Conservation (phyloP, 176 grass and related monocot genomes). For the Pharus latifolius region DNA sequence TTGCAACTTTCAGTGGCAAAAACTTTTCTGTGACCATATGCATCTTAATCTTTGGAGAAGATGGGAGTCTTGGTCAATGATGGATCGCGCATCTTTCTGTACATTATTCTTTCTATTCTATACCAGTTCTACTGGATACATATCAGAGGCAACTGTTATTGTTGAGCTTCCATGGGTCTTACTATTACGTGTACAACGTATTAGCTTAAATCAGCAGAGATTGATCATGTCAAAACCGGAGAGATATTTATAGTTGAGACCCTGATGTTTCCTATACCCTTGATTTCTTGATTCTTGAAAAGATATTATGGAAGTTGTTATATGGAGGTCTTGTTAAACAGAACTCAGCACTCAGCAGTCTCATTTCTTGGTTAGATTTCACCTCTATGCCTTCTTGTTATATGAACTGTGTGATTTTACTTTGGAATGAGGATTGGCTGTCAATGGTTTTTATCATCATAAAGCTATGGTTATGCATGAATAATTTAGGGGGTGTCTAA, state of each 20-base stretch:
- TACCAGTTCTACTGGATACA: background rate
- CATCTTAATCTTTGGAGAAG: conserved; percentile 15
- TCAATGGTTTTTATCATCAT: no score
- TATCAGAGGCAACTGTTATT: background rate
- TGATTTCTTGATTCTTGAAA: background rate
- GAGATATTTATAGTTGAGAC: conserved; percentile 10
- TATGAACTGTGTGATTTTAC: background rate
- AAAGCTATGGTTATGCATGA: no score
- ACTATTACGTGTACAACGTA: conserved; percentile 9
- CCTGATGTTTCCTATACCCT: background rate
- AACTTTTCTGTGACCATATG: conserved; percentile 41
- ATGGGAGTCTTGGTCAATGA: background rate
- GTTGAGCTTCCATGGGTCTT: background rate
- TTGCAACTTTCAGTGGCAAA: conserved; percentile 44
- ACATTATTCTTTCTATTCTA: background rate
- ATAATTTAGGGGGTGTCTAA: no score
- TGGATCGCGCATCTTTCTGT: background rate
- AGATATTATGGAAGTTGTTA: background rate
- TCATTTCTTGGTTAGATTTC: background rate
- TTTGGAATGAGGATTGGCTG: background rate
- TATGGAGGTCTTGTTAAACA: background rate
- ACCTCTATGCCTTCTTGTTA: no score
- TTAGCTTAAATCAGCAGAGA: conserved; percentile 2
- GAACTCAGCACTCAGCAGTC: background rate
- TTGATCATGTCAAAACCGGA: background rate